Conservation (phyloP, 2,329 filamentous ascomycete genomes). For the Diaporthe citrichinensis region DNA sequence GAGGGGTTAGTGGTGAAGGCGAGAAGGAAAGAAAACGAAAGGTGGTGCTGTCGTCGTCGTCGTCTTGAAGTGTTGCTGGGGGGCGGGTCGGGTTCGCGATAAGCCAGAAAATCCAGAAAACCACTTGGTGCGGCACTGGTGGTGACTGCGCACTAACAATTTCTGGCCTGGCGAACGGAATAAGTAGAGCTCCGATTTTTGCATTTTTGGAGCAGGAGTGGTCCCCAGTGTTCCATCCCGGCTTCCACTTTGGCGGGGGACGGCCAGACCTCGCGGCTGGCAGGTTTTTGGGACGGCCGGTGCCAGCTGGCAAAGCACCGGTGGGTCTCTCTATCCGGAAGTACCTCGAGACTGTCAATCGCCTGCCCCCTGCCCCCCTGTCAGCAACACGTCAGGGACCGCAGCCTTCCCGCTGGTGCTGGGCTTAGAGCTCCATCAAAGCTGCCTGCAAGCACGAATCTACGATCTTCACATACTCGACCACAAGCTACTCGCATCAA, state of each 20-base stretch:
- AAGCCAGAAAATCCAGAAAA: slow-evolving; percentile 38
- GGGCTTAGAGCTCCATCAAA: slow-evolving; percentile 33
- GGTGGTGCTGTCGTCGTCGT: slow-evolving; percentile 41
- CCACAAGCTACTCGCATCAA: not conserved
- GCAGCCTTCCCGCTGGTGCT: slow-evolving; percentile 40
- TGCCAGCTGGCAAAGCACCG: not conserved
- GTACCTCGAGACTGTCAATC: not conserved
- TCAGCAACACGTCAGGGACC: slow-evolving; percentile 42
- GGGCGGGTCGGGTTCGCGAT: slow-evolving; percentile 35
- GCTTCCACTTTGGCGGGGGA: not conserved
- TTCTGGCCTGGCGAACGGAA: slow-evolving; percentile 26
- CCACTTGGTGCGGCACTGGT: slow-evolving; percentile 30
- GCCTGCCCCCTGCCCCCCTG: slow-evolving; percentile 30
- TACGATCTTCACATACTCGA: not conserved
- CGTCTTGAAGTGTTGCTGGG: slow-evolving; percentile 40
- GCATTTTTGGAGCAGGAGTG: not conserved
- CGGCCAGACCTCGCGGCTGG: not conserved
- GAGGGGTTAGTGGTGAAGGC: slow-evolving; percentile 40
- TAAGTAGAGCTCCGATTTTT: slow-evolving; percentile 35
- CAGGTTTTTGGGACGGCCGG: not conserved
- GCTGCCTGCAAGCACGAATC: slow-evolving; percentile 28
- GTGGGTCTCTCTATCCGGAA: not conserved
- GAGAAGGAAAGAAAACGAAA: slow-evolving; percentile 38
- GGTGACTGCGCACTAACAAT: slow-evolving; percentile 29
- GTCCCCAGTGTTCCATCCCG: not conserved